phyloP scores from a whole-genome alignment of 208 protist species.

The Trypanosoma vivax region DNA sequence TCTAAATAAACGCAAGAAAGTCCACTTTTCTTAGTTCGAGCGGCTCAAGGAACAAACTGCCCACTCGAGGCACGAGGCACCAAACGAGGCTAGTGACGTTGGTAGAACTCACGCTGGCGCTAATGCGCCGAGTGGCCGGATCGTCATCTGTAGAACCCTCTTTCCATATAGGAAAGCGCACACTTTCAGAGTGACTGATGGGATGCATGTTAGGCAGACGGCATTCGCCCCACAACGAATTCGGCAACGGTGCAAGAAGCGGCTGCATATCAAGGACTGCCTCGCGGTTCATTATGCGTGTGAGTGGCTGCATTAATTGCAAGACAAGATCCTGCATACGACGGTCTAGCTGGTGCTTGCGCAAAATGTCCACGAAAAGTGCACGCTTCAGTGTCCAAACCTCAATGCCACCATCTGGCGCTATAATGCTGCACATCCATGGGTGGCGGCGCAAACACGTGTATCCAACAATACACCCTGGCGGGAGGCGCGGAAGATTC shows the following conservation, averaged over 20 bases:
- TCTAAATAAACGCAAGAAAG: too few relatives aligned
- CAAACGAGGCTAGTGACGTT: too few relatives aligned
- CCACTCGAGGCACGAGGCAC: too few relatives aligned
- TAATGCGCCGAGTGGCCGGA: neutral
- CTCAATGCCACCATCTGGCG: constrained; percentile 52
- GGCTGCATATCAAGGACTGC: constrained; percentile 60
- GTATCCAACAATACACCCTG: constrained; percentile 60
- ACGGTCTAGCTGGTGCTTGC: constrained; percentile 38
- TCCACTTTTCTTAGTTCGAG: too few relatives aligned
- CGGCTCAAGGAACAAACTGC: too few relatives aligned
- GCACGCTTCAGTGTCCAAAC: constrained; percentile 67
- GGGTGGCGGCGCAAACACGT: constrained; percentile 72
- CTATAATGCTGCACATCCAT: constrained; percentile 58
- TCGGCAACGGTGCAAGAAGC: constrained; percentile 50
- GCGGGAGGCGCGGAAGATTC: constrained; percentile 26
- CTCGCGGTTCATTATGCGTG: constrained; percentile 4
- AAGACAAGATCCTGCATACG: constrained; percentile 44
- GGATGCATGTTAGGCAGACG: constrained; percentile 63
- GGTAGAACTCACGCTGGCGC: neutral
- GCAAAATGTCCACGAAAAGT: constrained; percentile 52
- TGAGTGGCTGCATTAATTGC: constrained; percentile 76
- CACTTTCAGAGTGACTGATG: constrained; percentile 23
- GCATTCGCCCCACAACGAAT: constrained; percentile 65
- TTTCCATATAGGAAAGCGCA: constrained; percentile 58
- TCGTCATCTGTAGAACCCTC: constrained; percentile 59